Percentiles rank a stretch among this genome's conserved stretches.
Conservation (phyloP, 176 grass and related monocot species). For the Eragrostis nindensis region DNA sequence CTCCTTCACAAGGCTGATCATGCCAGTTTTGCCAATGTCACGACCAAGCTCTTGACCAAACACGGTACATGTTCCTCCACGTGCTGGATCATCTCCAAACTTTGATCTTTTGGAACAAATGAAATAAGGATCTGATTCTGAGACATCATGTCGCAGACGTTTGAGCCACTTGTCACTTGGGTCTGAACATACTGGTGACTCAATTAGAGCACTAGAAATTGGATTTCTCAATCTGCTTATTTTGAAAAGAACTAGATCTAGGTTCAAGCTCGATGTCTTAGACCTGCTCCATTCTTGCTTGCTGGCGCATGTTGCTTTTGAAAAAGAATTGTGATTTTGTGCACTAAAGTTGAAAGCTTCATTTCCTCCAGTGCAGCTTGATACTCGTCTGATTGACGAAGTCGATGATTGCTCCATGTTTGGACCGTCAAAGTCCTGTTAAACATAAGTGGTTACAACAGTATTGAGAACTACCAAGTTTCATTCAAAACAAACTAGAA, state of each 20-base stretch:
- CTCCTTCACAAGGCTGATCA: slow-evolving; percentile 41
- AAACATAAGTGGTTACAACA: slow-evolving; percentile 28
- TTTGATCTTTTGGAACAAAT: slow-evolving; percentile 47
- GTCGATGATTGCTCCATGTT: slow-evolving; percentile 15
- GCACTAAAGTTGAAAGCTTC: slow-evolving; percentile 14
- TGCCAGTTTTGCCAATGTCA: slow-evolving; percentile 3
- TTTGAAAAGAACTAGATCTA: slow-evolving; percentile 58
- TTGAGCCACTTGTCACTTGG: slow-evolving; percentile 67
- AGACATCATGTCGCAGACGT: slow-evolving; percentile 49
- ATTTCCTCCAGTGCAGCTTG: slow-evolving; percentile 42
- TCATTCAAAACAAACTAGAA: neutral
- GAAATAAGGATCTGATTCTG: slow-evolving; percentile 41
- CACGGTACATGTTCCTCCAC: slow-evolving; percentile 37
- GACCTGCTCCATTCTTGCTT: slow-evolving; percentile 49
- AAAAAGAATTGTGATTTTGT: slow-evolving; percentile 31
- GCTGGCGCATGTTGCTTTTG: slow-evolving; percentile 29
- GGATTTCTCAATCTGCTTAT: slow-evolving; percentile 49
- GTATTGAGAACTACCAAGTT: neutral
- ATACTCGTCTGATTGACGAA: slow-evolving; percentile 38
- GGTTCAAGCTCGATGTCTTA: slow-evolving; percentile 47
- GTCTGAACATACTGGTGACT: slow-evolving; percentile 37
- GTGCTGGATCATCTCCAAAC: slow-evolving; percentile 29
- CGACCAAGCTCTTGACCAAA: slow-evolving; percentile 28
- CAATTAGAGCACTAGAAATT: slow-evolving; percentile 42
- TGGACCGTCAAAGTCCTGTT: slow-evolving; percentile 33